Base-by-base conservation (phyloP, 2,329 filamentous ascomycete genomes). In the Diaporthe capsici region DNA sequence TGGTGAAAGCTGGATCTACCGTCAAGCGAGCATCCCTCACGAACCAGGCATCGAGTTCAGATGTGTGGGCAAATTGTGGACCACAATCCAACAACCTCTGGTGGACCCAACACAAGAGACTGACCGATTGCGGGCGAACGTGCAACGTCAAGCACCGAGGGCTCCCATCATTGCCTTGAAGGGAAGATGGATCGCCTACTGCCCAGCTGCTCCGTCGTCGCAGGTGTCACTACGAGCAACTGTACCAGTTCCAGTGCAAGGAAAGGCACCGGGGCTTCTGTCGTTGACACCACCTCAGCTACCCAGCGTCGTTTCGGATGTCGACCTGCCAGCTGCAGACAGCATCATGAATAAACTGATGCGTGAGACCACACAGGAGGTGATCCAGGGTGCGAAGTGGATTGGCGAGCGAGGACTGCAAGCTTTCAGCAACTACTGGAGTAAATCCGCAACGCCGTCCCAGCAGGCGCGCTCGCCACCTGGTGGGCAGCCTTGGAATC, bases 41-140 rank as follows among this genome's bases (percentile, higher is more conserved):
- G 88, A 89, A 31, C 81, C 83, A 1, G 84, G 85, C 31, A 78
- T 85, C 60, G 81, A 83, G 22, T 93, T 89, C 82, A 87, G 84
- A 51, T 98, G 95, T 80, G 88, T 97, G 73, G 96, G 93, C 28
- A 99, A 99, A 85, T 86, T 97, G 25, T 99, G 97, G 97, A 98
- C 97, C 0, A 93, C 92, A 60, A 87, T 98, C 39, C 94, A 97
- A 81, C 90, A 92, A 78, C 84, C 86, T 25, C 87, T 88, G 75
- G 86, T 86, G 34, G 87, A 90, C 42, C 82, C 85, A 37, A 79
- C 84, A 1, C 86, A 88, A 75, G 89, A 91, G 76, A 79, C 82
- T 22, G 87, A 88, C 76, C 84, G 85, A 75, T 83, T 82, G 51
- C 82, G 84, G 37, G 80, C 84, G 1, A 77, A 83, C 61, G 82